Evolutionary conservation across 371 early-diverging fungal genomes (phyloP).

Genomic region (Syncephalis plumigaleata): DNA sequence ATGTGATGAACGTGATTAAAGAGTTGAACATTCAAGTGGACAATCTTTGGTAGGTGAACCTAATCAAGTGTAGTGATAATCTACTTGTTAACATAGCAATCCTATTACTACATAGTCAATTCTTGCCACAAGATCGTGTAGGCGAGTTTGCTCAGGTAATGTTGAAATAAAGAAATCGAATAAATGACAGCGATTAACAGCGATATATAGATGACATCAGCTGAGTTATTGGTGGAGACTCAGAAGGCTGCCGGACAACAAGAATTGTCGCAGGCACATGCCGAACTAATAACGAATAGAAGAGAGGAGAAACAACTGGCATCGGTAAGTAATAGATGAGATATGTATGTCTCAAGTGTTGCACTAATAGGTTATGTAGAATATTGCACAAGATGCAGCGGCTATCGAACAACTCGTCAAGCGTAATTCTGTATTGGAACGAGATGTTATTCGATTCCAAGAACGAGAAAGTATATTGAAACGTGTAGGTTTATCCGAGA

Average conservation of each 20-base stretch:
- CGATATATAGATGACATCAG: constrained; percentile 59
- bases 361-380: no score
- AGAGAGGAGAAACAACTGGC: constrained; percentile 32
- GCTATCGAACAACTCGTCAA: constrained; percentile 29
- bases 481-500: constrained; percentile 12
- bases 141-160: constrained; percentile 73
- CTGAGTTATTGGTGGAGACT: constrained; percentile 61
- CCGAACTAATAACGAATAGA: constrained; percentile 37
- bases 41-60: constrained; percentile 76
- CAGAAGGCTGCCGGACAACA: constrained; percentile 66
- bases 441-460: constrained; percentile 51
- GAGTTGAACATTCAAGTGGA: constrained; percentile 81
- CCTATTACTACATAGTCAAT: constrained; percentile 40
- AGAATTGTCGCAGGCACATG: constrained; percentile 42
- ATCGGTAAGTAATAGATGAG: constrained; percentile 14
- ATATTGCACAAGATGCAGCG: constrained; percentile 27
- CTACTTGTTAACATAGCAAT: not conserved
- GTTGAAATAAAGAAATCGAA: no score
- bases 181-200: no score
- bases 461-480: constrained; percentile 40
- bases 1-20: constrained; percentile 35
- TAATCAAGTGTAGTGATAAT: not conserved
- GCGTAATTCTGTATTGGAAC: constrained; percentile 38
- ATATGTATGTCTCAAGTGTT: not conserved
- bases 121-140: constrained; percentile 91